Evolutionary conservation across 2,329 filamentous ascomycete species (phyloP), one percentile per base, ranked within the genome.

Genomic region (Esteya vermicola): DNA sequence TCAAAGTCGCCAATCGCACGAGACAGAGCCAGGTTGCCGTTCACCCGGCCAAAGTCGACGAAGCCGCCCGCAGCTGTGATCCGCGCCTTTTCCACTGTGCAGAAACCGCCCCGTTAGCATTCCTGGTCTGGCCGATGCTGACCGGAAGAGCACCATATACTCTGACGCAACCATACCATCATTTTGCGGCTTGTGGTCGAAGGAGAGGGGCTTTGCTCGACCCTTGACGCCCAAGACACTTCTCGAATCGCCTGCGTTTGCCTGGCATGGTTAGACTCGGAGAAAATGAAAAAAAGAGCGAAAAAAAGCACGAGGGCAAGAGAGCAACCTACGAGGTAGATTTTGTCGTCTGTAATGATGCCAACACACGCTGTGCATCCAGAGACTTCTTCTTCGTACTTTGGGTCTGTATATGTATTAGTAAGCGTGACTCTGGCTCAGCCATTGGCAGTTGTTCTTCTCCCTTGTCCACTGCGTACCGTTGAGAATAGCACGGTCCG

Each of bases 1-100:
- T 98, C 91, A 57, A 98, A 98, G 61, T 98, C 91, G 52, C 91
- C 91, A 60, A 98, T 95, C 52, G 91, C 91, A 60, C 91, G 83
- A 46, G 91, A 98, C 46, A 98, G 70, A 35, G 91, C 91, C 34
- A 98, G 76, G 61, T 98, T 98, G 58, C 91, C 91, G 60, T 98
- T 98, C 52, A 98, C 91, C 57, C 91, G 84, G 48, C 91, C 91
- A 57, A 96, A 98, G 61, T 98, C 91, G 56, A 98, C 91, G 52
- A 96, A 96, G 37, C 91, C 91, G 57, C 91, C 91, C 33, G 91
- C 91, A 43, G 89, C 88, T 54, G 79, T 89, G 54, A 98, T 98
- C 54, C 91, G 78, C 49, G 88, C 88, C 64, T 94, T 96, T 65
- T 98, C 91, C 57, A 78, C 85, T 94, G 52, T 52, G 43, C 18